phyloP scores from a whole-genome alignment of 78 protist species.

The Cavenderia fasciculata region DNA sequence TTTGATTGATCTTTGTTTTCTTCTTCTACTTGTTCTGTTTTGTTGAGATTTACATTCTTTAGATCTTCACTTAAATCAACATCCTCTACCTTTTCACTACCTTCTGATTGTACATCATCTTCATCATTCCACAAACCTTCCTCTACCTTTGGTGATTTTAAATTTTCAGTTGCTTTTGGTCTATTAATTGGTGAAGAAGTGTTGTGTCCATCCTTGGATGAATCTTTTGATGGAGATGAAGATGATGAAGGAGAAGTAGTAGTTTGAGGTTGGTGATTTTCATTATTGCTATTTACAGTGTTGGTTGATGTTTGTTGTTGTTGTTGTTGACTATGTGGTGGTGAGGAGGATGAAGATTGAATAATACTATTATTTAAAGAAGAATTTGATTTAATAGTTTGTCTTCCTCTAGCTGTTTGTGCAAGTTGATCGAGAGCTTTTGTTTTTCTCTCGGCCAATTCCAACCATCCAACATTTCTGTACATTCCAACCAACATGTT shows the following conservation, averaged over 20 bases:
- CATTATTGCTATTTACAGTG: background rate
- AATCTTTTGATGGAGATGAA: background rate
- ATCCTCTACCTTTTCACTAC: slow-evolving; percentile 60
- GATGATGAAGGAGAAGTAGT: background rate
- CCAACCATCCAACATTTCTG: slow-evolving; percentile 60
- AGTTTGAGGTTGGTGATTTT: background rate
- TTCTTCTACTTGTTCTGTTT: slow-evolving; percentile 29
- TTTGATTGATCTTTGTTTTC: no score
- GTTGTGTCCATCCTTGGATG: slow-evolving; percentile 65
- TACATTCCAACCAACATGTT: slow-evolving; percentile 6
- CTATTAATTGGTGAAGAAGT: slow-evolving; percentile 24
- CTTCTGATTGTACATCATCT: slow-evolving; percentile 72
- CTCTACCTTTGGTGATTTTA: slow-evolving; percentile 8
- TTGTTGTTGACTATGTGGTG: no score
- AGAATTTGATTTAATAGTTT: background rate
- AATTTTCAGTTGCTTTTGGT: slow-evolving; percentile 59
- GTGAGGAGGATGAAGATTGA: background rate
- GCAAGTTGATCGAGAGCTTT: slow-evolving; percentile 51
- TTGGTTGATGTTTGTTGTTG: background rate
- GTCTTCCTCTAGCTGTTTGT: background rate
- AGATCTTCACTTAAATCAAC: background rate
- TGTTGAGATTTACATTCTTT: no score
- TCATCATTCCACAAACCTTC: slow-evolving; percentile 69
- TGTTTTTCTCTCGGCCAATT: slow-evolving; percentile 38
- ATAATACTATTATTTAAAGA: background rate